Base-by-base conservation (phyloP, 2,329 filamentous ascomycete genomes). In the Aspergillus sp. region DNA sequence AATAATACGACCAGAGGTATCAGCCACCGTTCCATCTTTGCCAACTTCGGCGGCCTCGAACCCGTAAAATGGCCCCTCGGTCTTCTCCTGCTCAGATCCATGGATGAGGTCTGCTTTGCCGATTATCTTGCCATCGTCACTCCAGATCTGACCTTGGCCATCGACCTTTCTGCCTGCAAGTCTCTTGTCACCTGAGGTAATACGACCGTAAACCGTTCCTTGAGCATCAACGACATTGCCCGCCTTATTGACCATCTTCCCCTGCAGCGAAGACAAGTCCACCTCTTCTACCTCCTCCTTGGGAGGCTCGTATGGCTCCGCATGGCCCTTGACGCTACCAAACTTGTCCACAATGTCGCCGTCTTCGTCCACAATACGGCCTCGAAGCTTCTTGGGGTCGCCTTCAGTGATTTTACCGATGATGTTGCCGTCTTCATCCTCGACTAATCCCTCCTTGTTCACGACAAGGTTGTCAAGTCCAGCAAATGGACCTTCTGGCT, bases 291-390 rank as follows among this genome's bases (percentile, higher is more conserved):
- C 69, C 56, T 78, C 71, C 54, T 79, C 77, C 47, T 69, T 59
- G 1, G 65, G 65, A 26, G 72, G 68, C 47, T 77, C 70, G 42
- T 73, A 80, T 4, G 75, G 77, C 58, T 79, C 77, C n/a, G 74
- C 76, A 45, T 77, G 76, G 29, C 77, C 77, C 64, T 79, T 79
- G 52, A 77, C 72, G 47, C 78, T 80, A 45, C 78, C 81, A 59
- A 88, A 90, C 63, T 82, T 83, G 71, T 93, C 88, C 44, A 86
- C 74, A 29, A 94, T 82, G 45, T 93, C 88, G 32, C 88, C 88
- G 50, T 94, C 88, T 49, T 88, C 83, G 45, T 93, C 88, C 12
- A 93, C 88, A 8, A 19, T 19, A 10, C 35, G 35, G 4, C 35
- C 88, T 32, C 83, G 79, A 1, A 94, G 76, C 40, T 75, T 72